A percentile compares a stretch with the other conserved stretches of the same genome.
phyloP scores from a whole-genome alignment of 2,329 filamentous ascomycete species.

The Fusarium tupiense region DNA sequence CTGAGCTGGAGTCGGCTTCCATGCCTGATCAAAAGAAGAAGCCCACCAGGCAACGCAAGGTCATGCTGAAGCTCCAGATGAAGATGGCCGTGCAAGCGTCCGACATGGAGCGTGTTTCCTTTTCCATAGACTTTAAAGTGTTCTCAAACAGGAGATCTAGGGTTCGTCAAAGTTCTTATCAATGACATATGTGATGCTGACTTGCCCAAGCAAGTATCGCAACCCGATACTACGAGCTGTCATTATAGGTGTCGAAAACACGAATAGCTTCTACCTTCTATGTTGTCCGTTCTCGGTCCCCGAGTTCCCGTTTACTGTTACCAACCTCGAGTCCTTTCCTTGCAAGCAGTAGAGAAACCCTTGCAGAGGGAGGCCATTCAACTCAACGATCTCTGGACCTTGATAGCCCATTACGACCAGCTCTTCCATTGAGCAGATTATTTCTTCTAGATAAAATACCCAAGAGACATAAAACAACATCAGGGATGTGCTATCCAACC shows the following conservation, averaged over 20 bases:
- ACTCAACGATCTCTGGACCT: background rate
- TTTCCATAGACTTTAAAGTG: no score
- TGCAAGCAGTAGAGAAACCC: background rate
- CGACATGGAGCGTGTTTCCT: no score
- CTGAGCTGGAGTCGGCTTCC: background rate
- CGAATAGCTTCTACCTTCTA: background rate
- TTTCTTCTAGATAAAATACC: background rate
- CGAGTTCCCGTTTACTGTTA: background rate
- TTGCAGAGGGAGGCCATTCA: background rate
- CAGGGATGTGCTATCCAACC: background rate
- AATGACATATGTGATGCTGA: background rate
- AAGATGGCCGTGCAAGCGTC: no score
- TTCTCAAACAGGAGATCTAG: no score
- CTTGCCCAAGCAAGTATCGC: background rate
- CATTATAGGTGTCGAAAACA: background rate
- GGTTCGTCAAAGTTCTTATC: background rate
- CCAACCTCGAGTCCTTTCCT: background rate
- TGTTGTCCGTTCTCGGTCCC: background rate
- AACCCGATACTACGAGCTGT: background rate
- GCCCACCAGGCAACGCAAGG: background rate
- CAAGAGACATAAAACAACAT: background rate
- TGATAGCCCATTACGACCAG: background rate
- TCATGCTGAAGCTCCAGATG: background rate
- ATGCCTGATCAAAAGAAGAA: background rate
- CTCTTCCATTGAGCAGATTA: rapidly evolving